Conservation (phyloP, 2,329 filamentous ascomycete genomes). For the Aureobasidium zeae region DNA sequence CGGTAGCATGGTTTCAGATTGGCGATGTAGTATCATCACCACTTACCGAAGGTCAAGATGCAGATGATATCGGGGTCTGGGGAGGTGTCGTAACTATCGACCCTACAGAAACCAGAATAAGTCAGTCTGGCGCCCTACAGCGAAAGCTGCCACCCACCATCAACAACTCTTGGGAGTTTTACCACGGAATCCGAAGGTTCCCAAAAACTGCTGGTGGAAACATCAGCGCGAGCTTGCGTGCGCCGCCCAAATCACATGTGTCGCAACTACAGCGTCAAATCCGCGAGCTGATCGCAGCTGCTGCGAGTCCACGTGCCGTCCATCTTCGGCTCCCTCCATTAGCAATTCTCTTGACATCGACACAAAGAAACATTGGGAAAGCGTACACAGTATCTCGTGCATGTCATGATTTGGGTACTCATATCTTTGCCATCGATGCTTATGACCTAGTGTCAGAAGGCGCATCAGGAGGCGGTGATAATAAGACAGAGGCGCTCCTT, state of each 20-base stretch:
- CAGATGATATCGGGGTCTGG: conserved; percentile 65
- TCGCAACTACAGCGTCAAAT: conserved; percentile 51
- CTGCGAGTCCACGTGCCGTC: conserved; percentile 78
- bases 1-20: conserved; percentile 86
- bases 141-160: conserved; percentile 68
- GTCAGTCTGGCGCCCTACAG: conserved; percentile 80
- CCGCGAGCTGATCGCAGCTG: conserved; percentile 75
- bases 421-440: conserved; percentile 79
- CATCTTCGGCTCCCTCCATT: conserved; percentile 80
- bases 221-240: conserved; percentile 42
- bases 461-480: conserved; percentile 74
- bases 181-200: conserved; percentile 65
- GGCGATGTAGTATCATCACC: conserved; percentile 54
- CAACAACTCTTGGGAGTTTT: conserved; percentile 79
- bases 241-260: conserved; percentile 33
- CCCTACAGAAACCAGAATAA: conserved; percentile 76
- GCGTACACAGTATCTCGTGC: conserved; percentile 66
- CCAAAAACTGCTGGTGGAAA: conserved; percentile 43
- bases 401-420: conserved; percentile 80
- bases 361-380: conserved; percentile 89
- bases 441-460: conserved; percentile 94
- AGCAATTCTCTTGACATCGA: conserved; percentile 80
- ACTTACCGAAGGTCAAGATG: conserved; percentile 41
- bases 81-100: conserved; percentile 80
- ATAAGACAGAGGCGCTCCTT: conserved; percentile 87